Conservation (phyloP, 2,329 filamentous ascomycete species). For the Xylariaceae sp. region DNA sequence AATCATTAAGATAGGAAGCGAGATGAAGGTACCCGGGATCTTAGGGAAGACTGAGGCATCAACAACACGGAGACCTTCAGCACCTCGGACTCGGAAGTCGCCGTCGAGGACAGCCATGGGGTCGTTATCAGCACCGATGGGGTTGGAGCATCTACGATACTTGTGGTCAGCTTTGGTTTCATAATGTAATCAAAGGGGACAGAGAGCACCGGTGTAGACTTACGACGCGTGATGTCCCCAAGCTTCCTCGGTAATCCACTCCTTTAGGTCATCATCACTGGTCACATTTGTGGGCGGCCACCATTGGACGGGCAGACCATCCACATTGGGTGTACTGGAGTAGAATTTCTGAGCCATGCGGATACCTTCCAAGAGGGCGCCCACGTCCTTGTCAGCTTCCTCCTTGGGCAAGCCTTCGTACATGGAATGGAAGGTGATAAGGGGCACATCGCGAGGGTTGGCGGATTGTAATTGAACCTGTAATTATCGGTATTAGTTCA, state of each 20-base stretch:
- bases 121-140: constrained; percentile 50
- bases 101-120: constrained; percentile 57
- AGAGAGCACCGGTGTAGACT: not conserved
- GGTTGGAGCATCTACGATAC: constrained; percentile 25
- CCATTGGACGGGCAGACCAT: constrained; percentile 41
- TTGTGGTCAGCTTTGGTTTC: not conserved
- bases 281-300: constrained; percentile 27
- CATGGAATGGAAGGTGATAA: constrained; percentile 68
- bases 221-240: constrained; percentile 38
- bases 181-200: not conserved
- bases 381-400: constrained; percentile 54
- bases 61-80: constrained; percentile 57
- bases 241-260: constrained; percentile 34
- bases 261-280: constrained; percentile 29
- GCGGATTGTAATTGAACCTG: constrained; percentile 56
- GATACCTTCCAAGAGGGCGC: constrained; percentile 62
- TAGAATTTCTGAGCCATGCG: constrained; percentile 54
- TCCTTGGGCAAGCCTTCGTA: constrained; percentile 50
- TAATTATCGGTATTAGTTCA: not conserved
- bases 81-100: constrained; percentile 57
- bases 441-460: constrained; percentile 67
- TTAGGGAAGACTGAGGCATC: constrained; percentile 60
- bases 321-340: constrained; percentile 47
- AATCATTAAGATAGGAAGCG: constrained; percentile 33
- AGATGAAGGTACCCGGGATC: constrained; percentile 48